Evolutionary conservation across 192 early-diverging fungal species (phyloP).

Genomic region (Obelidium mucronatum): DNA sequence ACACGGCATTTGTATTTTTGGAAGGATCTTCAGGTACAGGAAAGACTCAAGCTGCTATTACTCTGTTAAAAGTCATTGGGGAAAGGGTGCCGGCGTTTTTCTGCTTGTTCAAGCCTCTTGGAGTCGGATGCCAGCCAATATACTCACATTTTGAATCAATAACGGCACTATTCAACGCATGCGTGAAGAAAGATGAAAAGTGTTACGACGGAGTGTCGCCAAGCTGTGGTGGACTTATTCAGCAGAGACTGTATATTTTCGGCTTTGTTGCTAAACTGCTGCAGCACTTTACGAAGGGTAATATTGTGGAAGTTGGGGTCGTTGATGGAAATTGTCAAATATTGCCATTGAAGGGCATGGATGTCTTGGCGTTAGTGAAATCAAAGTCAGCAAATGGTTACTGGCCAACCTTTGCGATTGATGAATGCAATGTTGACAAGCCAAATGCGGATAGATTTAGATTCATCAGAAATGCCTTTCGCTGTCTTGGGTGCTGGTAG

Average conservation of each 20-base stretch:
- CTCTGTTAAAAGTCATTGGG: not conserved
- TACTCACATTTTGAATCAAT: not conserved
- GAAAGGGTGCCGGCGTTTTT: not conserved
- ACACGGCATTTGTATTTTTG: not conserved
- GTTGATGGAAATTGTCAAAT: too few relatives aligned
- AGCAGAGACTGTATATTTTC: not conserved
- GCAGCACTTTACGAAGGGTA: not conserved
- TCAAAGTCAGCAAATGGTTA: not conserved
- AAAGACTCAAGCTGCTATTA: not conserved
- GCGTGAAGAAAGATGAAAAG: not conserved
- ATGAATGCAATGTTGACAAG: not conserved
- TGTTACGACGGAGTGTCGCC: not conserved
- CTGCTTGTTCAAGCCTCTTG: not conserved
- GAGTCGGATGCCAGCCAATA: not conserved
- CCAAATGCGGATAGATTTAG: not conserved
- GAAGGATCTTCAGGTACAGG: not conserved
- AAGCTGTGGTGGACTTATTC: not conserved
- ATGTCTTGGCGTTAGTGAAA: too few relatives aligned
- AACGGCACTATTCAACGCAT: not conserved
- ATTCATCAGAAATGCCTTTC: not conserved
- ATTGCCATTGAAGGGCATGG: too few relatives aligned
- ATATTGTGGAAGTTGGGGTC: not conserved
- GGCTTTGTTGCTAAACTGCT: not conserved
- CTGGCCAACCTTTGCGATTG: not conserved
- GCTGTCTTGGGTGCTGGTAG: not conserved